Evolutionary conservation across 2,329 filamentous ascomycete genomes (phyloP), one percentile per base, ranked within the genome.

Genomic region (Pseudogymnoascus sp.): DNA sequence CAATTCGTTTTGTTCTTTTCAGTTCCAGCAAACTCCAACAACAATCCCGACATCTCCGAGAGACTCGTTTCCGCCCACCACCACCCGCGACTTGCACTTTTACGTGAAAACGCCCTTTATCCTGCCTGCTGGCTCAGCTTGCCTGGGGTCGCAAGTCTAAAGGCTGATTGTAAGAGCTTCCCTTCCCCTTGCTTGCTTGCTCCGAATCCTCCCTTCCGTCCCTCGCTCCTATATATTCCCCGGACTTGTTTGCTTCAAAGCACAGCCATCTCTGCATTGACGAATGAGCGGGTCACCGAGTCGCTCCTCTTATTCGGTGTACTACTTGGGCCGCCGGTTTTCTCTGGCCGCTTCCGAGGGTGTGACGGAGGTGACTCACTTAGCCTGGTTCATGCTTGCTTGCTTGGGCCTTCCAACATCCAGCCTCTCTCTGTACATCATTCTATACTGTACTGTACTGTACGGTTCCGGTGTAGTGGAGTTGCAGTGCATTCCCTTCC

Each of bases 321-420:
- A 54, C 48, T 31, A 54, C 48, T 54, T 54, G 48, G 48, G 48
- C 25, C 8, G 25, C 48, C 48, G 25, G 23, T 54, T 54, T 43
- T 23, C 25, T 51, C 25, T 54, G 48, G 25, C 48, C 48, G 48
- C 48, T 54, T 54, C 48, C 48, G 48, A 54, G 25, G 48, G 48
- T 54, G 48, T 54, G 48, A 54, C 48, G 48, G 48, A 54, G 48
- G 48, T 54, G 48, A 54, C 48, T 54, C 48, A 54, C 4, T 54
- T 31, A 19, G 48, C 25, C 48, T 23, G 25, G 48, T 54, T 31
- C 48, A 54, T 54, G 48, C 25, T 54, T 54, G 48, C 48, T 54
- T 54, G 23, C 48, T 54, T 54, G 48, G 48, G 48, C 31, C 48
- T 54, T 54, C 48, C 48, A 54, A 54, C 48, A 31, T 54, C 48